Evolutionary conservation across 257 asterid genomes (phyloP), one percentile per base, ranked within the genome.

Genomic region (Echites panduratus): DNA sequence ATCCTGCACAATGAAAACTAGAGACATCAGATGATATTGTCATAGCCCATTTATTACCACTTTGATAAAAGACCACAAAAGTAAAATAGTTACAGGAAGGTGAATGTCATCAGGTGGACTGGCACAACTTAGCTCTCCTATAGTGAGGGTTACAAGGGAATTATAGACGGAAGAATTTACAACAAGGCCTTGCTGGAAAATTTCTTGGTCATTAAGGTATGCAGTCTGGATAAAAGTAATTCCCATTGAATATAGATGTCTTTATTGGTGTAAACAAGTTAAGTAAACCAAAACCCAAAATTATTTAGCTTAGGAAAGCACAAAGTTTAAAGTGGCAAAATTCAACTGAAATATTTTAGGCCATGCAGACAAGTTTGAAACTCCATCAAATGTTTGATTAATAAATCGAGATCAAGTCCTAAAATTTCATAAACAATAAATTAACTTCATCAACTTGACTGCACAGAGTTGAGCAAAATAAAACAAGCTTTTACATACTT

Each of bases 1-100:
- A 87, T 95, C 99, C 99, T 95, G 82, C 73, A 75, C 69, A 77
- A 48, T 50, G 54, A 70, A 68, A 64, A 48, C 43, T 38, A 24
- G 24, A 68, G 40, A 45, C 43, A 27, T 22, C 26, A 63, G 68
- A 17, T 17, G 16, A 2, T 16, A 58, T 35, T 17, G 43, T 19
- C 49, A 19, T 35, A 38, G 48, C 27, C 44, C 69, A 64, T 7
- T 11, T 0, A 17, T 20, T 50, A 17, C 5, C 24, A 9, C 11
- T 22, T 56, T 56, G 5, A 56, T 56, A 56, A 52, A 20, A n/a
- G 10, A 19, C 58, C 58, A 19, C 9, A 52, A 52, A 52, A 52
- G 0, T 52, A 52, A 17, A 52, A 52, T n/a, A 52, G 26, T 19
- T 4, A 10, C 26, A 52, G 27, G 29, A 54, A 54, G 61, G 61